phyloP scores from a whole-genome alignment of 2,329 filamentous ascomycete genomes.

The Sphaerulina vaccinii region DNA sequence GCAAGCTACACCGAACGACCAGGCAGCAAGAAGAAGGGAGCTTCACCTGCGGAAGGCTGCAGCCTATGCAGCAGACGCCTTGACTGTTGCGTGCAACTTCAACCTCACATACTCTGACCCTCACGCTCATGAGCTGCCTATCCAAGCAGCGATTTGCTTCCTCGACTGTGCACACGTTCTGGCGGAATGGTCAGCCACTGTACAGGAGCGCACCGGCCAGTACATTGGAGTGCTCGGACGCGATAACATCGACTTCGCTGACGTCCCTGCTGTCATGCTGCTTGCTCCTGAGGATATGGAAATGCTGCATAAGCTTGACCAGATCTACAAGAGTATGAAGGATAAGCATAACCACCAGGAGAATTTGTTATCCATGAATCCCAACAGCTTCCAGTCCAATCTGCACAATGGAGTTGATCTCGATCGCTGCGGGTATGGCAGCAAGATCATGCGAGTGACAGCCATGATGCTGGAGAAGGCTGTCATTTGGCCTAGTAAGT shows the following conservation, averaged over 20 bases:
- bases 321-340: conserved; percentile 74
- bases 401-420: conserved; percentile 42
- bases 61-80: conserved; percentile 87
- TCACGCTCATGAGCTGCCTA: conserved; percentile 77
- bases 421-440: conserved; percentile 70
- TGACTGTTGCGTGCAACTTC: conserved; percentile 82
- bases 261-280: conserved; percentile 84
- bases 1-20: conserved; percentile 21
- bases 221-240: conserved; percentile 85
- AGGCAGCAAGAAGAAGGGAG: conserved; percentile 65
- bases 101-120: conserved; percentile 83
- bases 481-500: conserved; percentile 86
- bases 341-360: conserved; percentile 64
- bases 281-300: conserved; percentile 90
- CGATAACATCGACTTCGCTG: conserved; percentile 72
- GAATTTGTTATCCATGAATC: conserved; percentile 52
- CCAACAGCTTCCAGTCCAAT: conserved; percentile 43
- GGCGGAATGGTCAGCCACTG: conserved; percentile 87
- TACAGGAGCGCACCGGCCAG: conserved; percentile 89
- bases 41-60: conserved; percentile 90
- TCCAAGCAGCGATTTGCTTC: conserved; percentile 87
- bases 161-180: conserved; percentile 94
- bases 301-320: conserved; percentile 76
- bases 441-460: conserved; percentile 79
- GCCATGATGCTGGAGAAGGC: conserved; percentile 85